Base-by-base conservation (phyloP, 306 rosid genomes). In the Hippophae rhamnoides region DNA sequence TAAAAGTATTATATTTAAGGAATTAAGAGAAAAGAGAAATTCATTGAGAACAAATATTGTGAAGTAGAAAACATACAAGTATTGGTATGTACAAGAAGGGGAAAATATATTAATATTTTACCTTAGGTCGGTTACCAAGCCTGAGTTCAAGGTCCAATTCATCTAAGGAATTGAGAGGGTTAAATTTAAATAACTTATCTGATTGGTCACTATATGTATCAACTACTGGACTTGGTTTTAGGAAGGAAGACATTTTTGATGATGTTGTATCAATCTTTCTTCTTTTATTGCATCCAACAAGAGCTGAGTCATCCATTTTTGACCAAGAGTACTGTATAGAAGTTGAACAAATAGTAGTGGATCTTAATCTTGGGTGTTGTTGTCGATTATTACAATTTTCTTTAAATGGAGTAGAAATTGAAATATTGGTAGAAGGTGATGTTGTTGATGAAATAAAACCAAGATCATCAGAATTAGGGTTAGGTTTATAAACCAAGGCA, bases 81-180 rank as follows among this genome's bases (percentile, higher is more conserved):
- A 1, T 47, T 48, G 7, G 10, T 13, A 48, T 12, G 10, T 13
- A 48, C 10, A 1, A 14, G 52, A 48, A 48, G 41, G 18, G 25
- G 4, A 52, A 3, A 49, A 51, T 54, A 62, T 60, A 27, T 27
- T 27, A 27, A 27, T 61, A 78, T 57, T 65, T 68, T 72, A 73
- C 72, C 81, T 64, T 69, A 41, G 78, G 80, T 13, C 64, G 69
- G 67, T 59, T 57, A 5, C 74, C 80, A 10, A 82, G 84, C 68
- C 87, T 64, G 64, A 82, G 87, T 62, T 82, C 87, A 42, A 78
- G 87, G 69, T 82, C 87, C 54, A 82, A 69, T 47, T 82, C 87
- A 12, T 82, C 84, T 9, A 54, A 44, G 59, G 84, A 60, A 66
- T 63, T 27, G 4, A 27, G 23, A 51, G 70, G 72, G 70, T 66